These are phyloP conservation scores for Candida coquimbonensis DNA, from an alignment of 805 yeast species.

Conservation along the genomic window DNA sequence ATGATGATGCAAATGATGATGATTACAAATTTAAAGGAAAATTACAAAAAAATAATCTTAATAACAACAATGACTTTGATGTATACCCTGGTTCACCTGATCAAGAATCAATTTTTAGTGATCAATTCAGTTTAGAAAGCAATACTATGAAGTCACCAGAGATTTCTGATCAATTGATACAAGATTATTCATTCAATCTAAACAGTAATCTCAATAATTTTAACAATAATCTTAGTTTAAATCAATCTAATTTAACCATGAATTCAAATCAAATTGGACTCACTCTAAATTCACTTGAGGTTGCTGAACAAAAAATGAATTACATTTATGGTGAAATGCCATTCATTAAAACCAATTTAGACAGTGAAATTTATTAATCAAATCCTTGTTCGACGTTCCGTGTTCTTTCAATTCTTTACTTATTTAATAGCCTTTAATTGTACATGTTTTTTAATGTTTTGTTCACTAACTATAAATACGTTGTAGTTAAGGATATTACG, in stretches of 20 bases:
- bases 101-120: constrained; percentile 1
- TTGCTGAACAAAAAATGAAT: constrained; percentile 3
- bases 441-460: background rate
- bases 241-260: too few species aligned
- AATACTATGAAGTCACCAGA: background rate
- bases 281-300: background rate
- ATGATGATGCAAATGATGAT: background rate
- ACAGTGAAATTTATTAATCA: background rate
- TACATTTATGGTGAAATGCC: constrained; percentile 6
- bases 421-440: background rate
- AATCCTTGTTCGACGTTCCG: background rate
- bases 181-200: background rate
- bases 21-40: background rate
- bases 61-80: background rate
- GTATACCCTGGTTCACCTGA: constrained; percentile 5
- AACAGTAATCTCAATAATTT: background rate
- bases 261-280: background rate
- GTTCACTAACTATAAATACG: too few species aligned
- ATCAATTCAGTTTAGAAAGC: background rate
- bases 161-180: background rate
- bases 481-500: too few species aligned
- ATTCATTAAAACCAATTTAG: background rate
- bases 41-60: background rate
- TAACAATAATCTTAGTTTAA: too few species aligned
- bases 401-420: background rate